Base-by-base conservation (phyloP, 2,329 filamentous ascomycete genomes). In the Alternaria sp. region DNA sequence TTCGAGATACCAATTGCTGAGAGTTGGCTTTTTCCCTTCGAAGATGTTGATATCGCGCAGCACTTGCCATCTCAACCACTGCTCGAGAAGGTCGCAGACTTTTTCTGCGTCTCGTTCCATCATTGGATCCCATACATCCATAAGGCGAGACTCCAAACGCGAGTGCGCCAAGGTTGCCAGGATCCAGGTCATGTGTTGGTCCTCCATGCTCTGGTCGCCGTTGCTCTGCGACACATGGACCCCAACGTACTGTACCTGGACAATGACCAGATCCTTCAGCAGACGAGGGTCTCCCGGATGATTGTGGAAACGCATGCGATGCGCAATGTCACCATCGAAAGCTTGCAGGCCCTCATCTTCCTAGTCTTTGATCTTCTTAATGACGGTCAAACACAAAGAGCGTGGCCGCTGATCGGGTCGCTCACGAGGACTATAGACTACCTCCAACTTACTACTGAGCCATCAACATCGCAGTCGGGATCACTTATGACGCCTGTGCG, bases 71-170 rank as follows among this genome's bases (percentile, higher is more conserved):
- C 69, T 12, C 74, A 75, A 49, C 63, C 68, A 19, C 49, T 77
- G 9, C 65, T 78, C 2, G 32, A 70, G 40, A 76, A 73, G 44
- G 57, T 77, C 8, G 72, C 67, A 4, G 72, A 77, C 26, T 77
- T 73, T 44, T 78, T 77, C 30, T 77, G 72, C 26, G 59, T 68
- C 10, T 75, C 76, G 0, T 77, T 77, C n/a, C 76, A 78, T 61
- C 76, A 78, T 47, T 78, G 76, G 76, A 75, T 78, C 9, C 76
- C 76, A 2, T 77, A 75, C 30, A 57, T 77, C 2, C 75, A 78
- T 62, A 78, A 78, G 56, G 54, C 73, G 25, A 61, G 74, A n/a
- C 65, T 78, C 4, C 74, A 71, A 28, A 69, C 62, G 5, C 69
- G 67, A 23, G 73, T 76, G 10, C 63, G 59, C 12, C 62, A 73